phyloP scores from a whole-genome alignment of 2,329 filamentous ascomycete species.

The Trichophyton equinum region DNA sequence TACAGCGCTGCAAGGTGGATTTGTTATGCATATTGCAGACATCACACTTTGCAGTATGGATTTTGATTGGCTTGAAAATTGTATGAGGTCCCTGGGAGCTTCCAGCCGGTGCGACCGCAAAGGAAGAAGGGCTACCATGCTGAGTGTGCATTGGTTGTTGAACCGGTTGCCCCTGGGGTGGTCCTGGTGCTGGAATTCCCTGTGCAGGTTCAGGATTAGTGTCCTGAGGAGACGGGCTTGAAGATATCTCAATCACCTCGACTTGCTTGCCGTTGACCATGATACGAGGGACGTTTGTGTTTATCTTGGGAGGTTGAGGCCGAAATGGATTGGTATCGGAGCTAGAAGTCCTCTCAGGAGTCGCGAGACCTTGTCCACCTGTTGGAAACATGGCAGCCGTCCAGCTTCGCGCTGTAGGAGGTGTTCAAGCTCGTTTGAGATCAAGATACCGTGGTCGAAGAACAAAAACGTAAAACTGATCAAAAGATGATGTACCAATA shows the following conservation, averaged over 20 bases:
- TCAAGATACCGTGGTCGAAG: neutral
- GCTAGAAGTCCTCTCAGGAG: neutral
- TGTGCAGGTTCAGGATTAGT: neutral
- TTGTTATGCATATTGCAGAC: constrained; percentile 24
- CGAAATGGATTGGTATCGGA: neutral
- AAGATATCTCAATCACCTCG: constrained; percentile 6
- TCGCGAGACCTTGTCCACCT: neutral
- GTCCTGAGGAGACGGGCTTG: constrained; percentile 4
- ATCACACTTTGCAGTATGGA: constrained; percentile 30
- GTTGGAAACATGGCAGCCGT: neutral
- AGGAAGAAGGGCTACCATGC: neutral
- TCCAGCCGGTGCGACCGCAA: neutral
- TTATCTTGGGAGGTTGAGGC: neutral
- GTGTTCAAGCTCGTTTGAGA: neutral
- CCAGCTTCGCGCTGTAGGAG: neutral
- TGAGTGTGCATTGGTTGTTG: neutral
- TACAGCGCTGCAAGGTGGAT: constrained; percentile 24
- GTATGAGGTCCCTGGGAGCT: constrained; percentile 10
- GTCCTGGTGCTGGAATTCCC: neutral
- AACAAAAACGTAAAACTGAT: neutral
- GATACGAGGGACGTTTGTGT: neutral
- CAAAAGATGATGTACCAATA: neutral
- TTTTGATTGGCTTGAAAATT: constrained; percentile 20
- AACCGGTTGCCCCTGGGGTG: neutral
- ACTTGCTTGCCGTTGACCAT: neutral